phyloP scores from a whole-genome alignment of 1,284 basidiomycete species.

The Fomitopsis betulina region DNA sequence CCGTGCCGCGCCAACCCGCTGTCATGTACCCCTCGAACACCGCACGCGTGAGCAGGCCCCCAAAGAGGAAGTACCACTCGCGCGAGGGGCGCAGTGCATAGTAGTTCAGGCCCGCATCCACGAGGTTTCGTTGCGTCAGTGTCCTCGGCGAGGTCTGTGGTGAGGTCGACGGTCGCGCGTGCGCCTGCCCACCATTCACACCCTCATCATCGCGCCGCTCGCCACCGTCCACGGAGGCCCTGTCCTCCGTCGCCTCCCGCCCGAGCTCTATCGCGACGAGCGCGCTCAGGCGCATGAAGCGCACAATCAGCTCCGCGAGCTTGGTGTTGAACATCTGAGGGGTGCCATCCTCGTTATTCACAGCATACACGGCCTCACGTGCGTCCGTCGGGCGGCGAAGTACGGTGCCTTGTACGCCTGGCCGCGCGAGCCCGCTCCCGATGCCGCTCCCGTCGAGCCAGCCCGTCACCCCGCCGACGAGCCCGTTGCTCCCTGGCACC shows the following conservation, averaged over 20 bases:
- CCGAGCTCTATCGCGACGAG: conserved; percentile 71
- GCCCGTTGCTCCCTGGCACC: conserved; percentile 12
- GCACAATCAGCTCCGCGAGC: conserved; percentile 61
- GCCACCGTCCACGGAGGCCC: conserved; percentile 29
- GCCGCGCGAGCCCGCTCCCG: conserved; percentile 58
- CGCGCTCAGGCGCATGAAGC: conserved; percentile 71
- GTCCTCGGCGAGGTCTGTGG: conserved; percentile 22
- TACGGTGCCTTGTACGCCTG: conserved; percentile 48
- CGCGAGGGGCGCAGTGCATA: conserved; percentile 59
- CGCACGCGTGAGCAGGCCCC: conserved; percentile 70
- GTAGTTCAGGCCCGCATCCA: conserved; percentile 29
- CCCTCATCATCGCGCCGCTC: conserved; percentile 21
- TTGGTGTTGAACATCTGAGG: conserved; percentile 51
- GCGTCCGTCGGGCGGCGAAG: conserved; percentile 40
- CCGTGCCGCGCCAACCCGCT: conserved; percentile 69
- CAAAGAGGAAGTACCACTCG: conserved; percentile 78
- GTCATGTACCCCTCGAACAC: conserved; percentile 79
- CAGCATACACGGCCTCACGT: conserved; percentile 1
- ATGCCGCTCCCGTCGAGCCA: conserved; percentile 70
- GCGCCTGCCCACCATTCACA: background rate
- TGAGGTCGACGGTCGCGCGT: conserved; percentile 12
- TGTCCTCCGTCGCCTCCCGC: conserved; percentile 42
- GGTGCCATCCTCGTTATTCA: conserved; percentile 12
- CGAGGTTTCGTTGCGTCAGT: conserved; percentile 18
- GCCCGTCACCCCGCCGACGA: conserved; percentile 54